Base-by-base conservation (phyloP, 2,329 filamentous ascomycete genomes). In the Aureobasidium namibiae region DNA sequence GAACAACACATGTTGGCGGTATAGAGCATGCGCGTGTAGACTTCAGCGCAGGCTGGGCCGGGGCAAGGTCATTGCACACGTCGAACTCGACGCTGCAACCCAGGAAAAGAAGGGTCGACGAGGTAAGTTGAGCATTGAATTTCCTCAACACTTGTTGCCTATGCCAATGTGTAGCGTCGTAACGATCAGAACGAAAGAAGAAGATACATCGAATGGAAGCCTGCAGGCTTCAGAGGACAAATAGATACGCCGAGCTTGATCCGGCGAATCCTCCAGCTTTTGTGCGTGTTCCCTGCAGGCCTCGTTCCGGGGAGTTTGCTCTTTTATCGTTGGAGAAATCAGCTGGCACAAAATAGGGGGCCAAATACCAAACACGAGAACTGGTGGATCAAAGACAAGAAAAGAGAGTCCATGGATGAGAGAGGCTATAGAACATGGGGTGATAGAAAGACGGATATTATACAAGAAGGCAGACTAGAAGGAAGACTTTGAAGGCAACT, bases 401-500 rank as follows among this genome's bases (percentile, higher is more conserved):
- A 29, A 26, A 29, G 24, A 29, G 7, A n/a, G 14, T 7, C 14
- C 24, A 23, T 23, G 5, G 36, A 33, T 18, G 38, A 11, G 24
- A 24, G 13, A 26, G 41, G 13, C 14, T 16, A 26, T 26, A 34
- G n/a, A 42, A n/a, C 33, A 16, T 6, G 4, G 18, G 26, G 16
- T 31, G 21, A 29, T 14, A n/a, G 21, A 18, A 57, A 48, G 45
- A 11, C 29, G 39, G 33, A 57, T 54, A 54, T 54, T 31, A 48
- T 57, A 48, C 54, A 57, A 39, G 2, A 44, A 44, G 13, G 54
- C 52, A 45, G 39, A 48, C 54, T 57, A 57, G 26, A 13, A 45
- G 41, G 36, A 31, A 39, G 52, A 48, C 42, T 9, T 48, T 39
- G 46, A 38, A 8, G 46, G 46, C 71, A 83, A 76, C 75, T 85